Percentiles rank a stretch among this genome's conserved stretches.
Conservation (phyloP, 352 stramenopile genomes). For the Globisporangium heterothallicum region DNA sequence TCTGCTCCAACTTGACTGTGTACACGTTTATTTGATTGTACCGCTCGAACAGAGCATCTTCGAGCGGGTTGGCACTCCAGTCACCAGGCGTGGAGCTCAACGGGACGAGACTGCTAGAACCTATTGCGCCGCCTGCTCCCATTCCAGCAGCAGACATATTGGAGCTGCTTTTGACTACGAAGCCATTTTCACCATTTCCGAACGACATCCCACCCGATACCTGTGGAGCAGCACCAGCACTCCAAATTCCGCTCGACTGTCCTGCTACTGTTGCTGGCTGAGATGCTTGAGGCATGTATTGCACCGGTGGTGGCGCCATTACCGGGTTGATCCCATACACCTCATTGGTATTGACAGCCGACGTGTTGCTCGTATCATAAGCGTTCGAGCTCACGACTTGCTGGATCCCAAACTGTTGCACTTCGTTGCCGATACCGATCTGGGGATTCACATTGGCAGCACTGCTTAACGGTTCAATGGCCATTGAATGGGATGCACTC, state of each 20-base stretch:
- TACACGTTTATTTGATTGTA: conserved; percentile 41
- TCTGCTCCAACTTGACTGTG: conserved; percentile 38
- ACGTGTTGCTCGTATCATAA: conserved; percentile 4
- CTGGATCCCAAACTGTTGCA: conserved; percentile 11
- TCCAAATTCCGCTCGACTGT: neutral
- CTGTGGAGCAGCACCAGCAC: too few species aligned
- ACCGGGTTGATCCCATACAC: neutral
- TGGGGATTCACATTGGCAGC: neutral
- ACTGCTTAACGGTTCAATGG: conserved; percentile 3
- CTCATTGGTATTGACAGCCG: neutral
- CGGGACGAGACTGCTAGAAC: conserved; percentile 16
- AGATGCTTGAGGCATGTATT: neutral
- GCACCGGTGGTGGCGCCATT: neutral
- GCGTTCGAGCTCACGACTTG: conserved; percentile 11
- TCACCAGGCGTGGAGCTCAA: conserved; percentile 16
- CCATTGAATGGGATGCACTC: conserved; percentile 3
- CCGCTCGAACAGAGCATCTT: conserved; percentile 49
- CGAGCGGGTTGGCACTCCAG: conserved; percentile 40
- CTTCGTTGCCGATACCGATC: neutral
- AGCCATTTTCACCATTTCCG: neutral
- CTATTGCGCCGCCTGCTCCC: too few species aligned
- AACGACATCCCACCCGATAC: too few species aligned
- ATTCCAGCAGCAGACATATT: neutral
- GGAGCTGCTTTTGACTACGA: neutral
- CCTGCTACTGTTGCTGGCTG: neutral